These are phyloP conservation scores for Candida pini DNA, from an alignment of 805 yeast genomes.

Conservation along the genomic window DNA sequence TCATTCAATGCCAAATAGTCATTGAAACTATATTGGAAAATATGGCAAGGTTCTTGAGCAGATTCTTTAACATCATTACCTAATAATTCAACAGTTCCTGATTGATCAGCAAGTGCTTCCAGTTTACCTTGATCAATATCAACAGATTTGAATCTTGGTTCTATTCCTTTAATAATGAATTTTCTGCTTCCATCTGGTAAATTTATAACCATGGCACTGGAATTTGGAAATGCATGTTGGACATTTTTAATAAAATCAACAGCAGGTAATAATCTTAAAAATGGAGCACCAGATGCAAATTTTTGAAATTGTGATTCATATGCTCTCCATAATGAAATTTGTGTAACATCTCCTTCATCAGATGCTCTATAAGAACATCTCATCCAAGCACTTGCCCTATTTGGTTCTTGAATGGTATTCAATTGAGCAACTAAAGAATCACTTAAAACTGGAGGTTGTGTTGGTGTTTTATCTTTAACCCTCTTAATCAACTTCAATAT, in stretches of 20 bases:
- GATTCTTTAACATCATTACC: slow-evolving; percentile 14
- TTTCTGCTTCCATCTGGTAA: slow-evolving; percentile 61
- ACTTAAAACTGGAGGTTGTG: slow-evolving; percentile 49
- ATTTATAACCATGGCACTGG: slow-evolving; percentile 88
- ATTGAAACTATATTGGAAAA: slow-evolving; percentile 28
- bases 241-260: slow-evolving; percentile 96
- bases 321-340: slow-evolving; percentile 91
- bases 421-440: slow-evolving; percentile 48
- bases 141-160: slow-evolving; percentile 68
- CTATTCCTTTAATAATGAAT: slow-evolving; percentile 90
- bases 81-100: slow-evolving; percentile 3
- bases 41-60: slow-evolving; percentile 24
- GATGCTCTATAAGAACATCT: slow-evolving; percentile 83
- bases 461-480: slow-evolving; percentile 59
- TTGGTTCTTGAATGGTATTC: slow-evolving; percentile 70
- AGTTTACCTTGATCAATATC: slow-evolving; percentile 39
- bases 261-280: slow-evolving; percentile 72
- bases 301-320: slow-evolving; percentile 83
- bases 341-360: slow-evolving; percentile 81
- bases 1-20: slow-evolving; percentile 33
- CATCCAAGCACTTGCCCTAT: slow-evolving; percentile 91
- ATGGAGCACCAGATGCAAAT: slow-evolving; percentile 38
- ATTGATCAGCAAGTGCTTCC: slow-evolving; percentile 30
- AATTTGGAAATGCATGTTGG: slow-evolving; percentile 77
- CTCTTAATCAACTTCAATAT: slow-evolving; percentile 43